Conservation (phyloP, 352 stramenopile species). For the Phytophthora sojae region DNA sequence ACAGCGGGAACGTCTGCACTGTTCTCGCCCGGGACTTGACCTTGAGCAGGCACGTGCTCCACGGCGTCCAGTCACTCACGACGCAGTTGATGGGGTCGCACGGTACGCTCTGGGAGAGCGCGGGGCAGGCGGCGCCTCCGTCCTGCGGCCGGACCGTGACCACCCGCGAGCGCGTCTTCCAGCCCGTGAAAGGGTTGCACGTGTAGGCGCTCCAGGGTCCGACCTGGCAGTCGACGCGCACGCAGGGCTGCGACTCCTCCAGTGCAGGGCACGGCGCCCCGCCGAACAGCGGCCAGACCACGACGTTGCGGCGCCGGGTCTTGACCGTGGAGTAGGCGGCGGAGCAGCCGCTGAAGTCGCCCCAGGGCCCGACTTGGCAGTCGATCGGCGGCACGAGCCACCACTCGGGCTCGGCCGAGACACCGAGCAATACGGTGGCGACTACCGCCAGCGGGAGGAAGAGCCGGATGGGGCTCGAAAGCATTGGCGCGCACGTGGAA, state of each 20-base stretch:
- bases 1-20: conserved; percentile 45
- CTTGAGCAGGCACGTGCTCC: conserved; percentile 44
- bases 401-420: not conserved
- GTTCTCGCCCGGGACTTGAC: conserved; percentile 44
- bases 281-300: conserved; percentile 29
- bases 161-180: conserved; percentile 45
- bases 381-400: conserved; percentile 15
- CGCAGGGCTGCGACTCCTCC: conserved; percentile 51
- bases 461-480: not conserved
- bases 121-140: conserved; percentile 35
- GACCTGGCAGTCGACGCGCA: conserved; percentile 53
- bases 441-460: not conserved
- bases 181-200: conserved; percentile 37
- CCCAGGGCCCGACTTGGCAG: conserved; percentile 54
- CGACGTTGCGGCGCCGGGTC: conserved; percentile 48
- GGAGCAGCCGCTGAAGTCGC: conserved; percentile 44
- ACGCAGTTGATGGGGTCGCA: conserved; percentile 60
- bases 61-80: conserved; percentile 51
- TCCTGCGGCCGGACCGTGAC: conserved; percentile 36
- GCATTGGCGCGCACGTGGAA: too few species aligned
- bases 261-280: conserved; percentile 52
- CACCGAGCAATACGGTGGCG: not conserved
- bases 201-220: conserved; percentile 38
- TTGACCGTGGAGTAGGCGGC: conserved; percentile 38
- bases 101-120: conserved; percentile 32